phyloP scores from a whole-genome alignment of 208 protist genomes.

The Acanthamoeba polyphaga region DNA sequence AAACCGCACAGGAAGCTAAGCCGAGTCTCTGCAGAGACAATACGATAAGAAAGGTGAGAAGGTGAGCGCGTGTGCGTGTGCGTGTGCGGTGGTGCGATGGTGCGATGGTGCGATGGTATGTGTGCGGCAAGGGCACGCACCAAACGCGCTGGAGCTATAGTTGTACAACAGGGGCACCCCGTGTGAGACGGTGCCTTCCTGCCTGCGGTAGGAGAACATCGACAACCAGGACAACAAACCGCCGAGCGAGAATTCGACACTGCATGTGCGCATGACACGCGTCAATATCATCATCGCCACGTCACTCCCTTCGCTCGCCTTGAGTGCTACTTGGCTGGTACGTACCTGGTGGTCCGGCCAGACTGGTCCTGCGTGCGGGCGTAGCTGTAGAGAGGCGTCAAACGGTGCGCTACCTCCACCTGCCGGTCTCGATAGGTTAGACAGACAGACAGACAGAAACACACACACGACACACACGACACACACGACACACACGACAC shows the following conservation, averaged over 20 bases:
- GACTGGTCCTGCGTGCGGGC: not conserved
- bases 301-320: no score
- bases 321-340: not conserved
- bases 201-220: not conserved
- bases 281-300: not conserved
- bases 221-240: not conserved
- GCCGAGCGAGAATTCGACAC: not conserved
- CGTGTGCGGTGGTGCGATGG: no score
- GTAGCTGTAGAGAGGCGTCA: not conserved
- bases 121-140: not conserved
- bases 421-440: not conserved
- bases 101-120: not conserved
- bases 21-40: not conserved
- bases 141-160: not conserved
- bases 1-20: not conserved
- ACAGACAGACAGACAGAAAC: no score
- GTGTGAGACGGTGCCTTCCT: not conserved
- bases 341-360: not conserved
- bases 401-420: not conserved
- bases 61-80: no score
- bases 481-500: no score
- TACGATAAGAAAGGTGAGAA: not conserved
- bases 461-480: no score
- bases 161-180: slow-evolving; percentile 1
- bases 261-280: not conserved